These are phyloP conservation scores for Angomonas deanei DNA, from an alignment of 208 protist species.

Conservation along the genomic window DNA sequence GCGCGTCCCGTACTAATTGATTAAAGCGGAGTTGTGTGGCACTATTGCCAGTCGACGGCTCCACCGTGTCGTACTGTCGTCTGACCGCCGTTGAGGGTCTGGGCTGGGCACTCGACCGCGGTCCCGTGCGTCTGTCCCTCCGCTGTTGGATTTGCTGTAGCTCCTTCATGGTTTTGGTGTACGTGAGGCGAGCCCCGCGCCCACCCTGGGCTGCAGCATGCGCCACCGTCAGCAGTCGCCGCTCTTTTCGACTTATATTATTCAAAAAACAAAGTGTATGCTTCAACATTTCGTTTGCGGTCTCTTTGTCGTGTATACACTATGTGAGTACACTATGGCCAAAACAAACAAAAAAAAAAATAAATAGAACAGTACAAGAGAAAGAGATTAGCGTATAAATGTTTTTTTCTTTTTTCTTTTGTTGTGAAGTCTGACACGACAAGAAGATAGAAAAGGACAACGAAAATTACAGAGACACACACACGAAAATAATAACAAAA, in stretches of 20 bases:
- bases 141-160: neutral
- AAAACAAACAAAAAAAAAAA: too few relatives aligned
- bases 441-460: neutral
- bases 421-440: neutral
- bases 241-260: slow-evolving; percentile 14
- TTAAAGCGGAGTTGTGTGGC: slow-evolving; percentile 68
- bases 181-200: slow-evolving; percentile 11
- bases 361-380: too few relatives aligned
- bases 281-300: neutral
- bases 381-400: too few relatives aligned
- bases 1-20: slow-evolving; percentile 36
- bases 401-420: neutral
- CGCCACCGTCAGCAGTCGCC: slow-evolving; percentile 22
- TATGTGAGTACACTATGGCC: too few relatives aligned
- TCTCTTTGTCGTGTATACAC: too few relatives aligned
- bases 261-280: neutral
- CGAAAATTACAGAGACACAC: neutral
- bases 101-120: too few relatives aligned
- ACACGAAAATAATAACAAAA: slow-evolving; percentile 6
- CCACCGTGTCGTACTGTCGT: slow-evolving; percentile 40
- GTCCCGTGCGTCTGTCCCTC: too few relatives aligned
- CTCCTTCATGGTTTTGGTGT: neutral
- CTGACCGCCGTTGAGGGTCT: neutral
- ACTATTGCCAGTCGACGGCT: slow-evolving; percentile 48
- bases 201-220: slow-evolving; percentile 6